Conservation (phyloP, 768 basidiomycete genomes). For the Trametes maxima region DNA sequence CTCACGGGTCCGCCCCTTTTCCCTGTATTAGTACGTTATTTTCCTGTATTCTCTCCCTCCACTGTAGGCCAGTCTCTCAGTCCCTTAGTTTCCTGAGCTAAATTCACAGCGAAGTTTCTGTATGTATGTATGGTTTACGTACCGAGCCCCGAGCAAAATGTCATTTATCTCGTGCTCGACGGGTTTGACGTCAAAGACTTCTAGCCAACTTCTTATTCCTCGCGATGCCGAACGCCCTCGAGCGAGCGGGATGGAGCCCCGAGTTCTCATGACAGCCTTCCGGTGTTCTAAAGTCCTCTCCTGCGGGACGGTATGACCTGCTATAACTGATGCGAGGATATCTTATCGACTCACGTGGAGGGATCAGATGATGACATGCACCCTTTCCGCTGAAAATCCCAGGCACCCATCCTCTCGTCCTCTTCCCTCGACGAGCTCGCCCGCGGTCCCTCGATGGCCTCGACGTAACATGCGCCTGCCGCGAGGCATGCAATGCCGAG, state of each 20-base stretch:
- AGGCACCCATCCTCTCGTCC: slow-evolving; percentile 1
- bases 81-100: slow-evolving; percentile 5
- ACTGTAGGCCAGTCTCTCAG: neutral
- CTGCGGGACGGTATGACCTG: neutral
- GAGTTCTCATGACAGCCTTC: slow-evolving; percentile 12
- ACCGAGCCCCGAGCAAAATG: slow-evolving; percentile 8
- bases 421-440: neutral
- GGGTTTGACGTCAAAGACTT: slow-evolving; percentile 19
- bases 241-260: slow-evolving; percentile 5
- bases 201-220: slow-evolving; percentile 2
- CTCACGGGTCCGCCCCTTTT: neutral
- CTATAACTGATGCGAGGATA: neutral
- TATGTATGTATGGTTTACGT: slow-evolving; percentile 21
- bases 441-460: neutral
- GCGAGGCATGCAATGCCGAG: slow-evolving; percentile 13
- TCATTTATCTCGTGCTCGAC: slow-evolving; percentile 8
- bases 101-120: slow-evolving; percentile 3
- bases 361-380: slow-evolving; percentile 17
- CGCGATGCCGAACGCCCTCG: slow-evolving; percentile 8
- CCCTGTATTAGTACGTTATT: slow-evolving; percentile 11
- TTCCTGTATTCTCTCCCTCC: slow-evolving; percentile 2
- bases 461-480: slow-evolving; percentile 10
- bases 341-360: slow-evolving; percentile 19
- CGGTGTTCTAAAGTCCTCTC: slow-evolving; percentile 15
- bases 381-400: slow-evolving; percentile 9